Evolutionary conservation across 306 rosid genomes (phyloP).

Genomic region (Casuarina cunninghamiana): DNA sequence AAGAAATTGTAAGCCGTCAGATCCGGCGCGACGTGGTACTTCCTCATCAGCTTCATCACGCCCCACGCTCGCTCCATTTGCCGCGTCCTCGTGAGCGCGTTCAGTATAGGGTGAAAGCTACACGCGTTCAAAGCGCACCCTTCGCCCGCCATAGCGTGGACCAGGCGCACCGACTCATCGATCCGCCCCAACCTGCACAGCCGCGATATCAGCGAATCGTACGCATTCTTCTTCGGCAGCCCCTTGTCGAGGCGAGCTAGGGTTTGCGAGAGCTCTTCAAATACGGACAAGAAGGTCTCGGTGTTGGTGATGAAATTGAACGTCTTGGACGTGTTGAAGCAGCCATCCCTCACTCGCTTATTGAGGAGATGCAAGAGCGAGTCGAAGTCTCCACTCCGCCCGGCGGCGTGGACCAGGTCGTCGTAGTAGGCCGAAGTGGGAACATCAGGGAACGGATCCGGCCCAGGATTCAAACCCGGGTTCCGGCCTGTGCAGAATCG

Average conservation of each 20-base stretch:
- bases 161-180: constrained; percentile 39
- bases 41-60: constrained; percentile 44
- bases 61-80: constrained; percentile 37
- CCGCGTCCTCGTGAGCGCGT: constrained; percentile 27
- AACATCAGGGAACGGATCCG: constrained; percentile 26
- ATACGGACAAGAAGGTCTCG: constrained; percentile 22
- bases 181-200: constrained; percentile 42
- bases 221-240: constrained; percentile 41
- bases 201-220: constrained; percentile 54
- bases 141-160: constrained; percentile 38
- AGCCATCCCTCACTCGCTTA: constrained; percentile 51
- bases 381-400: constrained; percentile 35
- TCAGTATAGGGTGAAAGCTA: constrained; percentile 47
- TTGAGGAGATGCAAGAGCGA: constrained; percentile 44
- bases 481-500: constrained; percentile 28
- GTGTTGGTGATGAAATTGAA: constrained; percentile 55
- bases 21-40: constrained; percentile 32
- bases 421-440: constrained; percentile 42
- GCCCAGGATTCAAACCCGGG: neutral
- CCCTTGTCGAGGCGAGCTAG: constrained; percentile 41
- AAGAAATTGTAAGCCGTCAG: constrained; percentile 36
- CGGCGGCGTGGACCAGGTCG: constrained; percentile 35
- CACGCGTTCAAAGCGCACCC: constrained; percentile 13
- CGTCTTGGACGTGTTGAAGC: constrained; percentile 46
- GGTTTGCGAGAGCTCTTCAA: constrained; percentile 30